A percentile compares a stretch with the other conserved stretches of the same genome.
These are phyloP conservation scores for Passiflora organensis DNA, from an alignment of 345 rosid species.

Conservation along the genomic window DNA sequence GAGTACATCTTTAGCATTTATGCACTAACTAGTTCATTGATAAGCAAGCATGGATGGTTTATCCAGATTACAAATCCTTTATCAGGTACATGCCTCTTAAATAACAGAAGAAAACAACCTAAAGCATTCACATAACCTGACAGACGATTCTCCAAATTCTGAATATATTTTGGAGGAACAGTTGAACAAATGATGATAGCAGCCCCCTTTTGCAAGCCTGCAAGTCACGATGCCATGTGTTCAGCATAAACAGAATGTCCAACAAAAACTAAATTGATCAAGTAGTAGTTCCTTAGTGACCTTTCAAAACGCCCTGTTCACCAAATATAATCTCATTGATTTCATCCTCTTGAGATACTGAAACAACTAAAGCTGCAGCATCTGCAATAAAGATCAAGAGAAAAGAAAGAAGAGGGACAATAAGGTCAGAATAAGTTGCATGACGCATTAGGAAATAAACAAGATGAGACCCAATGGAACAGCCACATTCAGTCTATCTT, in stretches of 20 bases:
- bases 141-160: conserved; percentile 54
- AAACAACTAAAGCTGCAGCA: conserved; percentile 57
- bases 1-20: too few relatives aligned
- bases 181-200: conserved; percentile 55
- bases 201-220: conserved; percentile 56
- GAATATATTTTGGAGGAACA: conserved; percentile 41
- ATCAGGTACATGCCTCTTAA: too few relatives aligned
- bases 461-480: not conserved
- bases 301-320: conserved; percentile 54
- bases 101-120: too few relatives aligned
- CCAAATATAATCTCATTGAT: conserved; percentile 51
- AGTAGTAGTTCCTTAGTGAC: conserved; percentile 30
- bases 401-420: too few relatives aligned
- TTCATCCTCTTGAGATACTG: conserved; percentile 61
- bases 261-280: conserved; percentile 1
- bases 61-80: too few relatives aligned
- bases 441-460: not conserved
- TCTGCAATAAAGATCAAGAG: conserved; percentile 31
- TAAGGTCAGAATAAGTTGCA: not conserved
- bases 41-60: too few relatives aligned
- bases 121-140: too few relatives aligned
- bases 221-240: not conserved
- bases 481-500: conserved; percentile 9
- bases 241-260: not conserved
- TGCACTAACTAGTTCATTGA: too few relatives aligned